Conservation (phyloP, 129 eudicot species). For the Centella asiatica region DNA sequence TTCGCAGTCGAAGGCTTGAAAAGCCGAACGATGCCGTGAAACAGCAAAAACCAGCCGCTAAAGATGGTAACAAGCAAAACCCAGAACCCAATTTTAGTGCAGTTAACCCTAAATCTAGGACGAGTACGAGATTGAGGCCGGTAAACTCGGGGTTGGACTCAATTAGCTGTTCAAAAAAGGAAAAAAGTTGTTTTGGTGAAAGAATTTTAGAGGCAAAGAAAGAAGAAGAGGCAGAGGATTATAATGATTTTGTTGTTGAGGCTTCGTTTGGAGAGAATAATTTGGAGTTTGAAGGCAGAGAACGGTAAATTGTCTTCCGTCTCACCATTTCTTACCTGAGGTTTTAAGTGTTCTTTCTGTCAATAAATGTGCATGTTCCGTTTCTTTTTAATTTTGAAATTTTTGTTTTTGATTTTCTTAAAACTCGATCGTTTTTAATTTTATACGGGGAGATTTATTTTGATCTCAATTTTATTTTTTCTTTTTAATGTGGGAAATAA, state of each 20-base stretch:
- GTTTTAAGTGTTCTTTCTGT: background rate
- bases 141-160: slow-evolving; percentile 30
- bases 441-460: too few species aligned
- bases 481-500: too few species aligned
- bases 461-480: too few species aligned
- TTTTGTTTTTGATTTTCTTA: too few species aligned
- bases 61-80: slow-evolving; percentile 5
- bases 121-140: slow-evolving; percentile 7
- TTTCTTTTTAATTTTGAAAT: too few species aligned
- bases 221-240: slow-evolving; percentile 26
- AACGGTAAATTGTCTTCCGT: slow-evolving; percentile 34
- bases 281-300: slow-evolving; percentile 55
- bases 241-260: slow-evolving; percentile 28
- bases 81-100: slow-evolving; percentile 8
- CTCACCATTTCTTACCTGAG: background rate
- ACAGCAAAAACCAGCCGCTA: slow-evolving; percentile 13
- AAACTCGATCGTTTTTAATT: too few species aligned
- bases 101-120: slow-evolving; percentile 10
- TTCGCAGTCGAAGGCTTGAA: slow-evolving; percentile 63
- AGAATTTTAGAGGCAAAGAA: background rate
- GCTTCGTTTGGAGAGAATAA: slow-evolving; percentile 71
- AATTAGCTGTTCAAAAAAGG: slow-evolving; percentile 10
- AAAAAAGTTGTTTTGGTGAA: slow-evolving; percentile 13
- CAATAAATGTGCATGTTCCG: background rate
- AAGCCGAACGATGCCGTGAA: slow-evolving; percentile 28